Base-by-base conservation (phyloP, 2,329 filamentous ascomycete genomes). In the Dactylellina haptotyla region DNA sequence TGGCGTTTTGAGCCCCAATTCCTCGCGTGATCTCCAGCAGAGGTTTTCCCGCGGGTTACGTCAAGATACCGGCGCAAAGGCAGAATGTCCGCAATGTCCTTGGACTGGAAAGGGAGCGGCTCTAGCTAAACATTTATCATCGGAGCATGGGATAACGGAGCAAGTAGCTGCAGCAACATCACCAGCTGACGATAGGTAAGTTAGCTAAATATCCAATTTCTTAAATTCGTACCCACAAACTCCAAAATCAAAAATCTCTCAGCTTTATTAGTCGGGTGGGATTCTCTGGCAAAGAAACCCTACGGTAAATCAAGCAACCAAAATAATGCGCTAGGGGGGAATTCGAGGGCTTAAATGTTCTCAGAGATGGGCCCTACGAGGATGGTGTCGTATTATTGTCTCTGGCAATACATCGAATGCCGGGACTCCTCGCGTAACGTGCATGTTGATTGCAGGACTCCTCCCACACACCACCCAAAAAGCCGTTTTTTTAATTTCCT, bases 61-160 rank as follows among this genome's bases (percentile, higher is more conserved):
- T n/a, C 37, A 41, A 34, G 51, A 59, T 18, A 43, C 48, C 5
- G 51, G 66, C n/a, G 25, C 57, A 3, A 57, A 63, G 30, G 32
- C 56, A 0, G 58, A 50, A 4, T 72, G 66, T 25, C 30, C 46
- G 4, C 23, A 59, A 1, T 72, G 66, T 32, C 14, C 25, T 3
- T 72, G 66, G 66, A 54, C 10, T 1, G 58, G n/a, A n/a, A n/a
- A n/a, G n/a, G n/a, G 58, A 1, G 23, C 43, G 18, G 64, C 64
- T 46, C 18, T 72, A n/a, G 43, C 37, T 18, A 51, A 34, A n/a
- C 66, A 72, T 53, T 16, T 53, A 34, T 12, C 32, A n/a, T 18
- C 51, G n/a, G 66, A 72, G 34, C 66, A 72, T 23, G 51, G 51
- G 0, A 30, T 53, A 28, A 32, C 18, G 1, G 32, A 59, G 8